Base-by-base conservation (phyloP, 176 grass and related monocot species). In the Areca catechu region DNA sequence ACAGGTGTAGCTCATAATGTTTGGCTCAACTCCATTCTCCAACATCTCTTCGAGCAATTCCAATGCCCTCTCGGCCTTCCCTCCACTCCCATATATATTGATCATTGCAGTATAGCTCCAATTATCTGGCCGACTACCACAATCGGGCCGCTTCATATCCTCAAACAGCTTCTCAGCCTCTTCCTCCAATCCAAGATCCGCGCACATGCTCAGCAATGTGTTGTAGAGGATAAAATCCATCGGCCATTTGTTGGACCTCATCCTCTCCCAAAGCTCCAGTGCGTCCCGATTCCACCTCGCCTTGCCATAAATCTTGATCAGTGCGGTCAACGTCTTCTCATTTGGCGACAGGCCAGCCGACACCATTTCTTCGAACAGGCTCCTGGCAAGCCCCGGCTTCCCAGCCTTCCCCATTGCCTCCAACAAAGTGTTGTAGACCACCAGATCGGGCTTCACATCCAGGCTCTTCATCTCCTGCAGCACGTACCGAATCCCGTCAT, bases 51-150 rank as follows among this genome's bases (percentile, higher is more conserved):
- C 83, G 25, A 96, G 90, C 71, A 90, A 67, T 51, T 79, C 62
- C 63, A 85, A 67, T n/a, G 91, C 86, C 0, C 28, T 68, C 15
- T 87, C 74, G 0, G 71, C 75, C 22, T 96, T 85, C 49, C 75
- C 83, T n/a, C 54, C 71, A 53, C 83, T 80, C 53, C 86, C 78
- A 16, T 96, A 85, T 51, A 96, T 76, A 28, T 96, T 96, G 71
- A 96, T 87, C 91, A 96, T 88, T 16, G 83, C 86, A 4, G 86
- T 81, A 70, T 96, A 96, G 56, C 80, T 96, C 86, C 86, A 96
- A 63, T 66, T 86, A 70, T 96, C 91, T 0, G 91, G 91, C 28
- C 43, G 70, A 9, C 68, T 71, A 1, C 72, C 5, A 4, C 50
- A 63, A 53, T 3, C 56, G 20, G 71, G 25, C 76, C 16, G 22